A percentile compares a stretch with the other conserved stretches of the same genome.
phyloP scores from a whole-genome alignment of 2,329 filamentous ascomycete genomes.

The Penicillium sp. region DNA sequence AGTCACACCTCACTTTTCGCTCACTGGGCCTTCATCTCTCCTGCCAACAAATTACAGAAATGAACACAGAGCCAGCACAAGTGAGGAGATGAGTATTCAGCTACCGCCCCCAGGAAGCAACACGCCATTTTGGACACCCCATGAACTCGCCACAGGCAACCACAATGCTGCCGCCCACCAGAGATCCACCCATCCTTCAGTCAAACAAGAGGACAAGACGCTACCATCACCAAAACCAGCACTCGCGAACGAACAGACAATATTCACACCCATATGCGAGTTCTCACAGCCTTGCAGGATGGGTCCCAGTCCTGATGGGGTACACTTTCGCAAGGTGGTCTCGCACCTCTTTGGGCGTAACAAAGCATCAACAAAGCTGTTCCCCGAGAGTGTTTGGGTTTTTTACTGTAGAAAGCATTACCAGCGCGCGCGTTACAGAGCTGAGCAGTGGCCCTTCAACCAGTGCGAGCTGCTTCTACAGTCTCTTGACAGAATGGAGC shows the following conservation, averaged over 20 bases:
- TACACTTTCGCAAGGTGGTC: constrained; percentile 65
- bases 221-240: no score
- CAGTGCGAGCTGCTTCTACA: constrained; percentile 60
- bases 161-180: no score
- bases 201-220: no score
- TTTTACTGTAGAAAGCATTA: constrained; percentile 78
- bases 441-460: constrained; percentile 49
- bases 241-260: no score
- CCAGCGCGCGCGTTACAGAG: constrained; percentile 67
- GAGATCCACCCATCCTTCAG: no score
- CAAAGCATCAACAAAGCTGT: constrained; percentile 66
- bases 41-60: no score
- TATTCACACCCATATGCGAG: constrained; percentile 8
- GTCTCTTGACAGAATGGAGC: constrained; percentile 58
- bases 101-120: no score
- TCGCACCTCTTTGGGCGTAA: constrained; percentile 80
- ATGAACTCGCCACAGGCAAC: no score
- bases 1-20: no score
- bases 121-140: no score
- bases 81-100: no score
- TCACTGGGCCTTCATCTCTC: no score
- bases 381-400: constrained; percentile 62
- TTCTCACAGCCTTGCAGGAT: constrained; percentile 12
- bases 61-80: background rate
- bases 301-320: constrained; percentile 19